These are phyloP conservation scores for Cudoniella acicularis DNA, from an alignment of 495 filamentous ascomycete genomes.

Conservation along the genomic window DNA sequence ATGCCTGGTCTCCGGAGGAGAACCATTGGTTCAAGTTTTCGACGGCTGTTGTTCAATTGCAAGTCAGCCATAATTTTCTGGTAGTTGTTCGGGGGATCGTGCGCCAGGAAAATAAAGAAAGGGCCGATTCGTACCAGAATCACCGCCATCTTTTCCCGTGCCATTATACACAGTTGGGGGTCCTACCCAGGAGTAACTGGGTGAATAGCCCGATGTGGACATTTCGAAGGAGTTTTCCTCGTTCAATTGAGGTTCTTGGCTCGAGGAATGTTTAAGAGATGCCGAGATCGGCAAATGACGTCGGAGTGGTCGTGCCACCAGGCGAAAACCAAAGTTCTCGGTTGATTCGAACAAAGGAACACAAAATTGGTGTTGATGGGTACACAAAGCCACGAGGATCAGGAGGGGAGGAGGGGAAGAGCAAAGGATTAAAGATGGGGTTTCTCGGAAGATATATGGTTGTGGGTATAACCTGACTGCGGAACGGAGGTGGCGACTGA, in stretches of 20 bases:
- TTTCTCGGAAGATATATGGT: background rate
- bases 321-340: no score
- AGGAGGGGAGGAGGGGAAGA: background rate
- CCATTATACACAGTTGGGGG: slow-evolving; percentile 71
- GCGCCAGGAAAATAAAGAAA: slow-evolving; percentile 10
- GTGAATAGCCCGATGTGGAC: slow-evolving; percentile 3
- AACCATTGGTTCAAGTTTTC: slow-evolving; percentile 77
- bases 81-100: no score
- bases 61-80: slow-evolving; percentile 52
- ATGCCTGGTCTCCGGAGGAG: slow-evolving; percentile 61
- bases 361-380: background rate
- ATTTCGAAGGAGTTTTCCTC: background rate
- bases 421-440: background rate
- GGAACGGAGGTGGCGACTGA: background rate
- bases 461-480: background rate
- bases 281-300: slow-evolving; percentile 3
- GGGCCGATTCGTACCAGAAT: slow-evolving; percentile 66
- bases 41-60: slow-evolving; percentile 11
- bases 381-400: background rate
- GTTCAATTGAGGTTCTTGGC: slow-evolving; percentile 8
- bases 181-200: slow-evolving; percentile 72
- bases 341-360: background rate
- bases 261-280: background rate
- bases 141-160: slow-evolving; percentile 71
- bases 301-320: background rate